Conservation (phyloP, 306 rosid genomes). For the Vigna angularis region DNA sequence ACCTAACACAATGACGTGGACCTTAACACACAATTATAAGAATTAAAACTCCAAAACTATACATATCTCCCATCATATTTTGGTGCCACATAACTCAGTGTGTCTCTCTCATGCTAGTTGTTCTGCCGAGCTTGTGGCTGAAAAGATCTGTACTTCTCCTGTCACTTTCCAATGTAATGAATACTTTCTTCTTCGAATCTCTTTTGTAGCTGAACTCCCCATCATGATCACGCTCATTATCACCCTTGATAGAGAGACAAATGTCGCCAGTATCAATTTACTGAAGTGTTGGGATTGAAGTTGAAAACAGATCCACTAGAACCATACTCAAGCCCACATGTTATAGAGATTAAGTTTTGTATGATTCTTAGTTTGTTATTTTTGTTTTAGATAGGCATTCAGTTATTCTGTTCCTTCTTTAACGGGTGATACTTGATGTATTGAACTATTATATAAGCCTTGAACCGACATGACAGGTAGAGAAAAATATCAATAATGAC, state of each 20-base stretch:
- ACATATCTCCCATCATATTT: conserved; percentile 90
- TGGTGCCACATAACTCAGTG: conserved; percentile 81
- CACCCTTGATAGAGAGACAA: background rate
- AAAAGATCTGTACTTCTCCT: conserved; percentile 86
- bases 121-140: conserved; percentile 95
- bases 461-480: too few relatives aligned
- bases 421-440: too few relatives aligned
- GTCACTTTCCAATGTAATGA: conserved; percentile 68
- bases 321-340: too few relatives aligned
- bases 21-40: conserved; percentile 64
- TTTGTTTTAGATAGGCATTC: too few relatives aligned
- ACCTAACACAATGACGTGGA: conserved; percentile 88
- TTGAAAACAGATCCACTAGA: too few relatives aligned
- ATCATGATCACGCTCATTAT: conserved; percentile 53
- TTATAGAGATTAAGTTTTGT: too few relatives aligned
- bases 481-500: too few relatives aligned
- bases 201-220: conserved; percentile 91
- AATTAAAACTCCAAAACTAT: conserved; percentile 87
- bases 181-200: conserved; percentile 77
- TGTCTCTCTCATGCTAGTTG: conserved; percentile 95
- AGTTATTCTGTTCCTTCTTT: too few relatives aligned
- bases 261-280: too few relatives aligned
- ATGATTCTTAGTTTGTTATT: too few relatives aligned
- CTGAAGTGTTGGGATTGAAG: too few relatives aligned
- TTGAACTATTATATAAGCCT: too few relatives aligned